A percentile compares a stretch with the other conserved stretches of the same genome.
Conservation (phyloP, 2,329 filamentous ascomycete genomes). For the Fusarium sp. region DNA sequence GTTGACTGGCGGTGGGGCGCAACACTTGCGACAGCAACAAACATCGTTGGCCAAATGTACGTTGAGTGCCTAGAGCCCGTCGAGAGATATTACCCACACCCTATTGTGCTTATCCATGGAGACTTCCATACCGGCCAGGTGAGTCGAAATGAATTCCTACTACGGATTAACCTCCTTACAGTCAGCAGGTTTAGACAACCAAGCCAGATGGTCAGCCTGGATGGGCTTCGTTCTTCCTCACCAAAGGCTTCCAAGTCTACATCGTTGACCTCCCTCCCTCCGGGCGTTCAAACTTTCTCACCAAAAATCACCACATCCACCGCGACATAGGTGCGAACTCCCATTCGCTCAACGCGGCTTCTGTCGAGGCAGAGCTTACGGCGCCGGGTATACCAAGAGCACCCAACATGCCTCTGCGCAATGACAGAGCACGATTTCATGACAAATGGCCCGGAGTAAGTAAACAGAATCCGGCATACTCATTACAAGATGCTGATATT, state of each 20-base stretch:
- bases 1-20: slow-evolving; percentile 36
- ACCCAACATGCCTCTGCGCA: slow-evolving; percentile 21
- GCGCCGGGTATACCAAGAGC: slow-evolving; percentile 39
- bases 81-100: slow-evolving; percentile 24
- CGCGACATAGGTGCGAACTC: slow-evolving; percentile 35
- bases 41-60: slow-evolving; percentile 49
- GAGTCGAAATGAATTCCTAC: not conserved
- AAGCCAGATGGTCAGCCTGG: slow-evolving; percentile 60
- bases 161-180: not conserved
- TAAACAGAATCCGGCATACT: too few relatives aligned
- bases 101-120: slow-evolving; percentile 52
- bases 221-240: slow-evolving; percentile 59
- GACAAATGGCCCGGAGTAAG: slow-evolving; percentile 55
- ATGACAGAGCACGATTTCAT: slow-evolving; percentile 47
- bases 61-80: slow-evolving; percentile 49
- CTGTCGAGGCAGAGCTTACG: slow-evolving; percentile 50
- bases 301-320: slow-evolving; percentile 32
- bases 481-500: not conserved
- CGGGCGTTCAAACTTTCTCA: slow-evolving; percentile 51
- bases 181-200: slow-evolving; percentile 53
- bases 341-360: slow-evolving; percentile 29
- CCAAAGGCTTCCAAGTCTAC: slow-evolving; percentile 56
- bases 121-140: slow-evolving; percentile 52
- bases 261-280: slow-evolving; percentile 56
- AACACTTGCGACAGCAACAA: slow-evolving; percentile 19